These are phyloP conservation scores for Mucuna pruriens DNA, from an alignment of 306 rosid species.

Conservation along the genomic window DNA sequence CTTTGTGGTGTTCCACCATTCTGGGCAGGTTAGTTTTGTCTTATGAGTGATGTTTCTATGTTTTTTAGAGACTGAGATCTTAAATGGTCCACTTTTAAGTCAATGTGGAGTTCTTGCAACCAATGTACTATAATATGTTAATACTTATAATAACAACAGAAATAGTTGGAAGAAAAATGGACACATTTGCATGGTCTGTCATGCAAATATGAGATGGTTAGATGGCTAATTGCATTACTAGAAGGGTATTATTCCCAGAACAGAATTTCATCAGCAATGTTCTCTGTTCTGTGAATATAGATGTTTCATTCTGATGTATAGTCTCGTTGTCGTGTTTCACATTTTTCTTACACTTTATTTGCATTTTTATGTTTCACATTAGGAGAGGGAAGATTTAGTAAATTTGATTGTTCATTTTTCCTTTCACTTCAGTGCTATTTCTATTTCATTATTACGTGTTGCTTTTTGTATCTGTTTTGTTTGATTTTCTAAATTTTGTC, in stretches of 20 bases:
- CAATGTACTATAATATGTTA: not conserved
- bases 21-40: conserved; percentile 90
- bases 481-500: conserved; percentile 37
- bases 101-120: conserved; percentile 27
- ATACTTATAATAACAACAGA: not conserved
- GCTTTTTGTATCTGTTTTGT: not conserved
- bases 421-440: not conserved
- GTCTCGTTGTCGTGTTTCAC: not conserved
- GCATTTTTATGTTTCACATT: not conserved
- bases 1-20: conserved; percentile 98
- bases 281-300: not conserved
- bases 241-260: not conserved
- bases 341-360: not conserved
- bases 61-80: not conserved
- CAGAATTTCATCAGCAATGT: not conserved
- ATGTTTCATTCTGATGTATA: not conserved
- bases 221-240: conserved; percentile 6
- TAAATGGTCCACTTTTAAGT: not conserved
- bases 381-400: not conserved
- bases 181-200: not conserved
- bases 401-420: not conserved
- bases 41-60: conserved; percentile 2
- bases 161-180: not conserved
- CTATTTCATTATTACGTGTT: not conserved
- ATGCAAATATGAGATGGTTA: conserved; percentile 14